phyloP scores from a whole-genome alignment of 225 moss, liverwort and hornwort genomes.

The Asterella californica region DNA sequence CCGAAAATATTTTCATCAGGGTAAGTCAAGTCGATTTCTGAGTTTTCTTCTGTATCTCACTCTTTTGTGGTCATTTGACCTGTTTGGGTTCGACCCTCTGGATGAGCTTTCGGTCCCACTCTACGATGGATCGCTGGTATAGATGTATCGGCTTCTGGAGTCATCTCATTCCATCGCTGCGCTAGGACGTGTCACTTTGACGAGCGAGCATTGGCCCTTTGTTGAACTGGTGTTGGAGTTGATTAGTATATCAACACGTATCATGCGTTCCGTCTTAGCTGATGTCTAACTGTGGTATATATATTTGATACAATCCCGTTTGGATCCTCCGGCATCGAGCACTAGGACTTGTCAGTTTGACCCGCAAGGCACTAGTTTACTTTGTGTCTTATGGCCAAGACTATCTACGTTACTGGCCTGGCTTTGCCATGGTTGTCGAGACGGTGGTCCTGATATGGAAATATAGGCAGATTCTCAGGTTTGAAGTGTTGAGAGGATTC shows the following conservation, averaged over 20 bases:
- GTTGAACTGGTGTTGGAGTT: background rate
- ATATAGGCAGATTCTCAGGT: background rate
- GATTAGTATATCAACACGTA: background rate
- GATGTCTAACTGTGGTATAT: background rate
- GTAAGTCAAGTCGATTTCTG: slow-evolving; percentile 11
- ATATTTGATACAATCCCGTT: background rate
- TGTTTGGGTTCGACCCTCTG: background rate
- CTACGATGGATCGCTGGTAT: background rate
- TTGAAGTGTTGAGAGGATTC: background rate
- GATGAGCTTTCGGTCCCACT: background rate
- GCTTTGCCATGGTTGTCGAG: background rate
- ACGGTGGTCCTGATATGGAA: background rate
- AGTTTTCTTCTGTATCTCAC: background rate
- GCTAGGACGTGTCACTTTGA: too few relatives aligned
- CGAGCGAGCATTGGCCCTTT: background rate
- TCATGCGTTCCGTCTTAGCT: background rate
- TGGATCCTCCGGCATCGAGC: background rate
- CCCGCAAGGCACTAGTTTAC: background rate
- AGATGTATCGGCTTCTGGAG: background rate
- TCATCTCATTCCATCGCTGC: background rate
- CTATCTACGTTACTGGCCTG: background rate
- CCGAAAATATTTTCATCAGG: slow-evolving; percentile 68
- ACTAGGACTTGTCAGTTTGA: background rate
- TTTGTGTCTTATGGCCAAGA: background rate
- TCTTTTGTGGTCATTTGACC: background rate